phyloP scores from a whole-genome alignment of 2,329 filamentous ascomycete species.

The Fusarium austroafricanum region DNA sequence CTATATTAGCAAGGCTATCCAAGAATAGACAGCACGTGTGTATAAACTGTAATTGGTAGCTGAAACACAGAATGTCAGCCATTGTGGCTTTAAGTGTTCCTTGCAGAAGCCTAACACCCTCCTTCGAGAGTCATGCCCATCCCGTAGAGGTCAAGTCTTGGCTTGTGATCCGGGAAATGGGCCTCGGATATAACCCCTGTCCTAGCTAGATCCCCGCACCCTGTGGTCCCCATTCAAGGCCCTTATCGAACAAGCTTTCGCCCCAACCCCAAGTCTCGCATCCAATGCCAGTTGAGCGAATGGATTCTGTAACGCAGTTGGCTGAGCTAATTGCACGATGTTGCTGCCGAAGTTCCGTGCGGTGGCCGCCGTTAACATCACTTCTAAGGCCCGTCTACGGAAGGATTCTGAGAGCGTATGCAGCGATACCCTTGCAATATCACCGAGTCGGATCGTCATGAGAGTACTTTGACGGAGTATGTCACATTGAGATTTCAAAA shows the following conservation, averaged over 20 bases:
- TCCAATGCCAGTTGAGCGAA: not conserved
- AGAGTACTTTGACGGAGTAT: not conserved
- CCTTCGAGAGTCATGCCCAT: too few species aligned
- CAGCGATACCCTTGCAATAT: not conserved
- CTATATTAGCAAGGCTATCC: not conserved
- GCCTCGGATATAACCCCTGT: conserved; percentile 38
- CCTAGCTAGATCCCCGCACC: conserved; percentile 23
- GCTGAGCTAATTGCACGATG: conserved; percentile 9
- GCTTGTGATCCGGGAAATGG: conserved; percentile 36
- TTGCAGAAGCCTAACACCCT: conserved; percentile 11
- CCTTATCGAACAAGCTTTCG: conserved; percentile 30
- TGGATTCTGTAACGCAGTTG: not conserved
- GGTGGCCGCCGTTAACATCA: not conserved
- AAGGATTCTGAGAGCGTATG: not conserved
- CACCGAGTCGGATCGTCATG: conserved; percentile 10
- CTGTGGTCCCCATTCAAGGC: not conserved
- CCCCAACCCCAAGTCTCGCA: not conserved
- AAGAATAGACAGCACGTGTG: not conserved
- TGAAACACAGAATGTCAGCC: not conserved
- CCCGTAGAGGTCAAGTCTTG: conserved; percentile 10
- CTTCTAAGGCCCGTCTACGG: conserved; percentile 1
- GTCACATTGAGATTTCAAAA: conserved; percentile 12
- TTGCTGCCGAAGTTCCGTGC: conserved; percentile 28
- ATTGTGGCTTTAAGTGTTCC: conserved; percentile 19
- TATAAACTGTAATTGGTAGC: conserved; percentile 1